phyloP scores from a whole-genome alignment of 805 yeast genomes.

The Pichia occidentalis region DNA sequence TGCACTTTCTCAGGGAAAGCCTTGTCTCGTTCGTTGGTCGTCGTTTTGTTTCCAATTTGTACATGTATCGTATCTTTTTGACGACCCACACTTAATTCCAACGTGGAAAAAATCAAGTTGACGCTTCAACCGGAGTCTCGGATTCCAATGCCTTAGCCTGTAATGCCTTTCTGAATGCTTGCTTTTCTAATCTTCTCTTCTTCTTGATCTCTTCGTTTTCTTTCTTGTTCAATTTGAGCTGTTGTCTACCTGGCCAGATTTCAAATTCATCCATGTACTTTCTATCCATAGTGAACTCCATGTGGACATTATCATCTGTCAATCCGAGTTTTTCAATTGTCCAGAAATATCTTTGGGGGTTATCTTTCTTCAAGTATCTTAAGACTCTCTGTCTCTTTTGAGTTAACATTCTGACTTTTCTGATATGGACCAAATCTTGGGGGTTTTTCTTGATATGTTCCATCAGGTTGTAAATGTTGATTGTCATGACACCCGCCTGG shows the following conservation, averaged over 20 bases:
- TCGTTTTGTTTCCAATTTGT: no score
- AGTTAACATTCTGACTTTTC: slow-evolving; percentile 72
- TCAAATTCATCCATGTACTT: slow-evolving; percentile 72
- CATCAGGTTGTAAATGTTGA: slow-evolving; percentile 70
- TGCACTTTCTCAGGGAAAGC: no score
- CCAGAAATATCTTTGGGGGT: slow-evolving; percentile 80
- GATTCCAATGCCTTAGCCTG: slow-evolving; percentile 11
- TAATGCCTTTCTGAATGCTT: slow-evolving; percentile 28
- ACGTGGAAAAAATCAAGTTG: no score
- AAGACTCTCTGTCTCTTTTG: slow-evolving; percentile 83
- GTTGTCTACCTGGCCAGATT: slow-evolving; percentile 67
- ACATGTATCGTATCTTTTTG: no score
- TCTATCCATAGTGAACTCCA: slow-evolving; percentile 77
- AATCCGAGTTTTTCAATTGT: slow-evolving; percentile 83
- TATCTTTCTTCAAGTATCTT: slow-evolving; percentile 71
- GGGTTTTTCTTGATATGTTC: slow-evolving; percentile 62
- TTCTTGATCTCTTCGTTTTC: slow-evolving; percentile 41
- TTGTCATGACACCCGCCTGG: slow-evolving; percentile 87
- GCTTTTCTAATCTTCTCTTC: slow-evolving; percentile 41
- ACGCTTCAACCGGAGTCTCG: background rate
- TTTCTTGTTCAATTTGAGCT: slow-evolving; percentile 51
- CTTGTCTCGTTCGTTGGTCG: no score
- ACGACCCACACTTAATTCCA: no score
- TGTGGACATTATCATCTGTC: slow-evolving; percentile 67
- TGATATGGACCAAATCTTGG: slow-evolving; percentile 66